Base-by-base conservation (phyloP, 495 filamentous ascomycete genomes). In the Bryoglossum gracile region DNA sequence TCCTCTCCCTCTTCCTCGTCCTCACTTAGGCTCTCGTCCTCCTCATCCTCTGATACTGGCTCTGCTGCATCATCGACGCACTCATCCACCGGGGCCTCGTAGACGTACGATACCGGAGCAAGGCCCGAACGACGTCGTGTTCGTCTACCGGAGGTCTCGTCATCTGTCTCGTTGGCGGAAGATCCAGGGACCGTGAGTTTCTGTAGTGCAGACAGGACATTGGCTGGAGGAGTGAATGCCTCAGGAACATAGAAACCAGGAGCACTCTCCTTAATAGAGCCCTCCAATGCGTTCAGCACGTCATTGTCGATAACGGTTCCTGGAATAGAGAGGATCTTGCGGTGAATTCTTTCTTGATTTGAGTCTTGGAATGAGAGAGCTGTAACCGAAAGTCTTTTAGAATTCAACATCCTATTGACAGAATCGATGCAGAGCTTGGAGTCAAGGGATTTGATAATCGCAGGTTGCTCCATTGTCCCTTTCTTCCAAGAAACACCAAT, bases 401-500 rank as follows among this genome's bases (percentile, higher is more conserved):
- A 63, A 51, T 76, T 72, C 35, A 85, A 66, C 44, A 91, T 61
- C 21, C 68, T 61, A 46, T 85, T 83, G 45, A 92, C 65, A 0
- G 81, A 68, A 4, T 65, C 70, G 24, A 70, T 71, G 28, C 58
- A 70, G 11, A 66, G 60, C 33, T 61, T 62, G 21, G 57, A 55
- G 21, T 63, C 60, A 6, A 64, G 68, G 23, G 60, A 61, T 5
- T 24, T 26, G 6, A 6, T n/a, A 73, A 58, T 22, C 72, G 83
- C 51, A 60, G 65, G 43, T 63, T 69, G 64, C n/a, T n/a, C n/a
- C n/a, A n/a, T n/a, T n/a, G n/a, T n/a, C n/a, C n/a, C n/a, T 75
- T 79, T 65, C 49, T 81, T 80, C 21, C 70, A 64, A 80, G 82
- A 89, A 30, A 71, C 63, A 2, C 70, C 72, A 9, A 72, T 63